Evolutionary conservation across 2,329 filamentous ascomycete species (phyloP).

Genomic region (Ophiostoma quercus): DNA sequence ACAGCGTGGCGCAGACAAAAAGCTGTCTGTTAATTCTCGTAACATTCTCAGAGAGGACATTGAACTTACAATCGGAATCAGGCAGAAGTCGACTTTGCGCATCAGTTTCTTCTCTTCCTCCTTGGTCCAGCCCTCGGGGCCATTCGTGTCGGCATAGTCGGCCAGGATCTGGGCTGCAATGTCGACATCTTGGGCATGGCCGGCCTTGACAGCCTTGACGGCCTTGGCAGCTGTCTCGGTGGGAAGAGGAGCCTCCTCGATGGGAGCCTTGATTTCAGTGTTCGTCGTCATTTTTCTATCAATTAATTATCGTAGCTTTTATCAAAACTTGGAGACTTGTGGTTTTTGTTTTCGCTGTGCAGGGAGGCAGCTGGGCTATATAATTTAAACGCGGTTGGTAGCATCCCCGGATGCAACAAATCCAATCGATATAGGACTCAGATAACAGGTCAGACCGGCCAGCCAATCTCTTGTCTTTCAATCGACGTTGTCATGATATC

Average conservation of each 20-base stretch:
- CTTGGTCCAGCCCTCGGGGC: conserved; percentile 22
- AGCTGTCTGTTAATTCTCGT: neutral
- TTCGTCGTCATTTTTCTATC: neutral
- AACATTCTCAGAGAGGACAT: conserved; percentile 23
- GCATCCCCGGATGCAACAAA: neutral
- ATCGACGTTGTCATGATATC: neutral
- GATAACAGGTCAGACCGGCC: neutral
- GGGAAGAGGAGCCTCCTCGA: neutral
- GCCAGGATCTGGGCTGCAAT: conserved; percentile 31
- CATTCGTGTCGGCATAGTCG: conserved; percentile 28
- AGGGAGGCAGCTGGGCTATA: neutral
- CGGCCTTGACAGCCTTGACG: conserved; percentile 30
- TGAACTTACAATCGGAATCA: conserved; percentile 28
- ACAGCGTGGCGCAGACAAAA: conserved; percentile 23
- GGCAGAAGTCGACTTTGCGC: conserved; percentile 26
- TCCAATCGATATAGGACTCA: neutral
- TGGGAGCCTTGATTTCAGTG: neutral
- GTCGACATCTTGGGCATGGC: conserved; percentile 30
- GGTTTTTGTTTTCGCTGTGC: too few relatives aligned
- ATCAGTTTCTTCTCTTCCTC: conserved; percentile 27
- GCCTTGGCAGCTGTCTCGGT: conserved; percentile 12
- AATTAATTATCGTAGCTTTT: neutral
- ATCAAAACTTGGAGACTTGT: too few relatives aligned
- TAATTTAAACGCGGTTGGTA: neutral
- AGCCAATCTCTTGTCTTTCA: neutral